phyloP scores from a whole-genome alignment of 2,329 filamentous ascomycete species.

The Calonectria ilicicola region DNA sequence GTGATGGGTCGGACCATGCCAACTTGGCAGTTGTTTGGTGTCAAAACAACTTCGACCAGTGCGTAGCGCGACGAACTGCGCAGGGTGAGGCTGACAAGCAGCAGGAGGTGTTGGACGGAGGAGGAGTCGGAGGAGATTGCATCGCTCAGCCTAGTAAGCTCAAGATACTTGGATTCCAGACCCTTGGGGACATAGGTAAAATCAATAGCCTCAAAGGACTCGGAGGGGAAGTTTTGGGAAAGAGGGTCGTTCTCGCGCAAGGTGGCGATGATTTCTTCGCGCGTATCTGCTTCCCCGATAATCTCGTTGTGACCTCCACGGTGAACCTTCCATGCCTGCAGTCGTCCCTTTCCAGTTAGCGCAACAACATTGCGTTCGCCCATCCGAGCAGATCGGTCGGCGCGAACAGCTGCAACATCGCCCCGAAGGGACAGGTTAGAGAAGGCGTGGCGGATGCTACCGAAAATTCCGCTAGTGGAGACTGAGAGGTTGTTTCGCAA shows the following conservation, averaged over 20 bases:
- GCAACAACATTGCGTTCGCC: slow-evolving; percentile 89
- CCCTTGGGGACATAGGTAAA: slow-evolving; percentile 76
- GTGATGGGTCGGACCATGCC: slow-evolving; percentile 76
- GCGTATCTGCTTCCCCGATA: slow-evolving; percentile 77
- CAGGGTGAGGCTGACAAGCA: slow-evolving; percentile 69
- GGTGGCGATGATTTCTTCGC: slow-evolving; percentile 71
- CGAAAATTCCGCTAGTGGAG: slow-evolving; percentile 76
- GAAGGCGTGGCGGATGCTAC: slow-evolving; percentile 82
- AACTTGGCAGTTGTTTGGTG: slow-evolving; percentile 64
- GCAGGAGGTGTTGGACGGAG: slow-evolving; percentile 68
- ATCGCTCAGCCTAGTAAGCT: slow-evolving; percentile 64
- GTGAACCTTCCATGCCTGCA: slow-evolving; percentile 90
- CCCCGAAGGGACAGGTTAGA: slow-evolving; percentile 77
- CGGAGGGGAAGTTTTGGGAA: slow-evolving; percentile 61
- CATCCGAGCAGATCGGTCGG: slow-evolving; percentile 77
- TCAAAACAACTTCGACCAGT: slow-evolving; percentile 78
- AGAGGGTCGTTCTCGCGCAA: slow-evolving; percentile 68
- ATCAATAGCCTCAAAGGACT: slow-evolving; percentile 81
- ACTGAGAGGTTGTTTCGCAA: slow-evolving; percentile 72
- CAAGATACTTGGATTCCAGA: slow-evolving; percentile 61
- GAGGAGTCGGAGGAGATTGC: slow-evolving; percentile 63
- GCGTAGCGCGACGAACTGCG: slow-evolving; percentile 73
- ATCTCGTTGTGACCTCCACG: slow-evolving; percentile 86
- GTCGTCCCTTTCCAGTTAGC: slow-evolving; percentile 79
- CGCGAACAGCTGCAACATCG: slow-evolving; percentile 83